Evolutionary conservation across 768 basidiomycete genomes (phyloP).

Genomic region (Termitomyces sp.): DNA sequence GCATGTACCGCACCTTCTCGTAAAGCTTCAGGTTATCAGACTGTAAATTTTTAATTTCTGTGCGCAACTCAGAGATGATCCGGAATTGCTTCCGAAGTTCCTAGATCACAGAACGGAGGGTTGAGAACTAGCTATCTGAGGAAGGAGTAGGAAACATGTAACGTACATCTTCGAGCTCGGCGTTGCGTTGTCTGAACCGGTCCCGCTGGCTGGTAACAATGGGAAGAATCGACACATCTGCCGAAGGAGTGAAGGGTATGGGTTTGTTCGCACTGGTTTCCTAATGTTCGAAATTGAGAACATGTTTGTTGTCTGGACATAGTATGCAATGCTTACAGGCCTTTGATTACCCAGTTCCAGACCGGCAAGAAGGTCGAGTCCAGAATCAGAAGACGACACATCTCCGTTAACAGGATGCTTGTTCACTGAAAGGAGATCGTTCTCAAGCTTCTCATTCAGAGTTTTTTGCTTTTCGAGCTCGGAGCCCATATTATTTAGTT

Average conservation of each 20-base stretch:
- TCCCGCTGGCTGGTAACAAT: conserved; percentile 98
- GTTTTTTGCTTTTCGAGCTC: conserved; percentile 75
- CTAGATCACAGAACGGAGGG: conserved; percentile 26
- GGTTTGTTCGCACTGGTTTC: conserved; percentile 7
- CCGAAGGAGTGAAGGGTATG: conserved; percentile 32
- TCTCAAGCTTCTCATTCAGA: conserved; percentile 89
- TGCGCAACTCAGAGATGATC: conserved; percentile 86
- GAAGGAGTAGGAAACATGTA: background rate
- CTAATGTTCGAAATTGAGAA: background rate
- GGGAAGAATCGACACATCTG: conserved; percentile 93
- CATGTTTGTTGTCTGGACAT: background rate
- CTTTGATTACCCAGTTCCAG: conserved; percentile 63
- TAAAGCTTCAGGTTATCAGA: conserved; percentile 96
- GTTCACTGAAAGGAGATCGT: conserved; percentile 81
- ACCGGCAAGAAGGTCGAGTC: conserved; percentile 59
- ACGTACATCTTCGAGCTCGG: conserved; percentile 89
- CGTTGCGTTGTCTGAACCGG: conserved; percentile 94
- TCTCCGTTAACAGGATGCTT: conserved; percentile 38
- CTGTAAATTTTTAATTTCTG: conserved; percentile 89
- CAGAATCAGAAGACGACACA: conserved; percentile 24
- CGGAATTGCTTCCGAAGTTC: conserved; percentile 96
- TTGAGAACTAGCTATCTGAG: too few relatives aligned
- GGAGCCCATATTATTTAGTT: conserved; percentile 48
- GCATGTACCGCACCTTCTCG: conserved; percentile 99
- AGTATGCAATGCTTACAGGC: conserved; percentile 24